Percentiles rank a stretch among this genome's conserved stretches.
Evolutionary conservation across 225 moss, liverwort and hornwort genomes (phyloP).

Genomic region (Pseudoscleropodium purum): DNA sequence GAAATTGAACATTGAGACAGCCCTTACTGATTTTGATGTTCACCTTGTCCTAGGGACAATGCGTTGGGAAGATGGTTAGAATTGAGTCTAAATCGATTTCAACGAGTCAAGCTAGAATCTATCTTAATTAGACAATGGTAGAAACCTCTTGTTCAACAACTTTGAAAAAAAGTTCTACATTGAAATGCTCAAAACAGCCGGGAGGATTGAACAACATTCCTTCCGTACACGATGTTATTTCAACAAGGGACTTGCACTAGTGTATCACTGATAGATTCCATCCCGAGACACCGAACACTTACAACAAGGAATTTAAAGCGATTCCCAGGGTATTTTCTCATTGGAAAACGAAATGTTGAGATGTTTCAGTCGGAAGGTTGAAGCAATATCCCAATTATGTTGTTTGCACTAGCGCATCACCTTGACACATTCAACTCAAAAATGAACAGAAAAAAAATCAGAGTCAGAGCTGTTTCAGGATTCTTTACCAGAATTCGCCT

Average conservation of each 20-base stretch:
- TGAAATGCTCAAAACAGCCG: not conserved
- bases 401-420: not conserved
- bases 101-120: not conserved
- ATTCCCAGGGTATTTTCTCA: not conserved
- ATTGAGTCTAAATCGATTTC: not conserved
- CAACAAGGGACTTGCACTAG: not conserved
- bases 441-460: not conserved
- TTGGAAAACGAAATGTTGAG: not conserved
- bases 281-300: not conserved
- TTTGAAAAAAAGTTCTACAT: not conserved
- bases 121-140: not conserved
- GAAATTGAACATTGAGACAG: not conserved
- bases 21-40: not conserved
- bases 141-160: too few species aligned
- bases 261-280: not conserved
- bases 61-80: not conserved
- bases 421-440: not conserved
- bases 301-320: not conserved
- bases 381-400: not conserved
- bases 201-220: not conserved
- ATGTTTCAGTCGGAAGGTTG: not conserved
- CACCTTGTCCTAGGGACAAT: not conserved
- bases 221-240: not conserved
- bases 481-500: conserved; percentile 14
- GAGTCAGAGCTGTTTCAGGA: not conserved